phyloP scores from a whole-genome alignment of 2,329 filamentous ascomycete species.

The Monosporascus sp. region DNA sequence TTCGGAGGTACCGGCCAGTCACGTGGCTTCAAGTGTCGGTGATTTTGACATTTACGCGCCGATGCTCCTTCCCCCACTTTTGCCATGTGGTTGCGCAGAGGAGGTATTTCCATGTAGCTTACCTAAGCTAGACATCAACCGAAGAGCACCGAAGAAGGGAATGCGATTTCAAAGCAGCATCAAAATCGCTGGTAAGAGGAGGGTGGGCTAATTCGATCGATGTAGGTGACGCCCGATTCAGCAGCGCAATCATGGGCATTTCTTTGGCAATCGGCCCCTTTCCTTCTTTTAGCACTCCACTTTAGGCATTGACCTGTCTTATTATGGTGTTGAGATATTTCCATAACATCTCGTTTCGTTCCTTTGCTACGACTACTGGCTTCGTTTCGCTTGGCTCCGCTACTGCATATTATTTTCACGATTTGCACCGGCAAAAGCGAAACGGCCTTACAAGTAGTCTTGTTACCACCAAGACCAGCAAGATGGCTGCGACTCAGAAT shows the following conservation, averaged over 20 bases:
- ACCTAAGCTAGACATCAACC: background rate
- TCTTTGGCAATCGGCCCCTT: conserved; percentile 1
- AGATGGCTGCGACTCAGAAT: conserved; percentile 20
- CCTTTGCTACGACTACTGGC: conserved; percentile 15
- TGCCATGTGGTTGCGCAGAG: too few relatives aligned
- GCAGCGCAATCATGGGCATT: conserved; percentile 1
- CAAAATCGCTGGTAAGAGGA: conserved; percentile 10
- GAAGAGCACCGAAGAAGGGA: conserved; percentile 1
- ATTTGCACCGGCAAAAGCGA: conserved; percentile 14
- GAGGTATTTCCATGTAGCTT: background rate
- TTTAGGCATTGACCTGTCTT: background rate
- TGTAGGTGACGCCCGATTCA: conserved; percentile 15
- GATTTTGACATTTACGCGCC: conserved; percentile 4
- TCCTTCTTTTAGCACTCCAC: conserved; percentile 2
- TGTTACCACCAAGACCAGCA: conserved; percentile 7
- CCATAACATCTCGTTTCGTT: conserved; percentile 17
- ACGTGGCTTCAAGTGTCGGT: background rate
- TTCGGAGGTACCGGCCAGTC: background rate
- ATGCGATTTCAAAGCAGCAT: conserved; percentile 33
- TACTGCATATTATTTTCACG: conserved; percentile 19
- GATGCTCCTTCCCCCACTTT: background rate
- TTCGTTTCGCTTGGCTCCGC: conserved; percentile 17
- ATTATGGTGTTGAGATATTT: conserved; percentile 21
- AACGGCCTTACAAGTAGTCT: conserved; percentile 3
- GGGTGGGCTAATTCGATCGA: conserved; percentile 13